A percentile compares a stretch with the other conserved stretches of the same genome.
These are phyloP conservation scores for Warburgia ugandensis DNA, from an alignment of 164 flowering plant genomes.

Conservation along the genomic window DNA sequence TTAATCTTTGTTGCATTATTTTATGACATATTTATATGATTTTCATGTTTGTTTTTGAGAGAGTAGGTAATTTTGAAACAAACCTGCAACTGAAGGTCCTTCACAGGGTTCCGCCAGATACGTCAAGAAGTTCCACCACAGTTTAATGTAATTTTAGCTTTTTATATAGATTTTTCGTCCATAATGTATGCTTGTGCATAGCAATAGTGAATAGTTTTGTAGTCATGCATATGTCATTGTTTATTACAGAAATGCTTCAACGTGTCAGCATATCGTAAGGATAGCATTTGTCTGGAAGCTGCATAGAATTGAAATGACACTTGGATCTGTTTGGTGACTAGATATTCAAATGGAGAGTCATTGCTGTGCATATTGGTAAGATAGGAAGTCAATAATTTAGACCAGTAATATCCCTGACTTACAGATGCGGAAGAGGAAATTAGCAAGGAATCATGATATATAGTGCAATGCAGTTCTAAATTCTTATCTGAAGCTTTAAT, in stretches of 20 bases:
- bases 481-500: too few species aligned
- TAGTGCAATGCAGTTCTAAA: too few species aligned
- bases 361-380: too few species aligned
- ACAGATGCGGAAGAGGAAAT: too few species aligned
- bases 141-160: neutral
- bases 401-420: too few species aligned
- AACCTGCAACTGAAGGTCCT: neutral
- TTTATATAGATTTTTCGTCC: neutral
- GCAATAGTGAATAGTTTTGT: neutral
- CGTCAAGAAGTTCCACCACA: neutral
- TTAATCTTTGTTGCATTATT: neutral
- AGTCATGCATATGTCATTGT: too few species aligned
- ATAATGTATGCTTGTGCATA: neutral
- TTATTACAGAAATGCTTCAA: neutral
- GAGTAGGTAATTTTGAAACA: conserved; percentile 1
- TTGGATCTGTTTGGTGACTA: neutral
- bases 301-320: neutral
- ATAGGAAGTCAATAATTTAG: too few species aligned
- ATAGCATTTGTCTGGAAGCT: neutral
- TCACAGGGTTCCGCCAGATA: neutral
- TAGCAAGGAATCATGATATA: too few species aligned
- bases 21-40: neutral
- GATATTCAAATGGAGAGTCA: neutral
- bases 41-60: neutral
- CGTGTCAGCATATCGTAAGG: neutral